Percentiles rank a stretch among this genome's conserved stretches.
Evolutionary conservation across 768 basidiomycete genomes (phyloP).

Genomic region (Amanita rubescens): DNA sequence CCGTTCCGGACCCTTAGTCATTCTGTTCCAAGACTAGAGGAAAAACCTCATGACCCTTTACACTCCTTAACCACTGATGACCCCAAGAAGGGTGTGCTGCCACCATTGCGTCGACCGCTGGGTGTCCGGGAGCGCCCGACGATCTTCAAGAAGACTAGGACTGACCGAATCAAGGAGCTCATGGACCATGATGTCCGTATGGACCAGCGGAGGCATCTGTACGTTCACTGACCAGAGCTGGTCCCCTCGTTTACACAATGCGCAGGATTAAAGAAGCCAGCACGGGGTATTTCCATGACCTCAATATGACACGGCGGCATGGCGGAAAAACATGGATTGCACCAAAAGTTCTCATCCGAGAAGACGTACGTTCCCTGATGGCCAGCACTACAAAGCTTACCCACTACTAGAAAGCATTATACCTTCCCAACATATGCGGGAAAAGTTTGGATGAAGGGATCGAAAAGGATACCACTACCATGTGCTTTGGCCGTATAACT

Average conservation of each 20-base stretch:
- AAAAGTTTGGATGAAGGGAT: constrained; percentile 50
- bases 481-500: constrained; percentile 71
- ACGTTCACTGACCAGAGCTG: constrained; percentile 14
- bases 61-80: not conserved
- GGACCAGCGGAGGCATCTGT: constrained; percentile 63
- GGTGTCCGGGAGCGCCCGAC: constrained; percentile 70
- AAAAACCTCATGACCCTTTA: not conserved
- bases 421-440: constrained; percentile 83
- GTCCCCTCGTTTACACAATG: not conserved
- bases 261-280: constrained; percentile 44
- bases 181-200: constrained; percentile 66
- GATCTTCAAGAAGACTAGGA: constrained; percentile 48
- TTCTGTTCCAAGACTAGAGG: not conserved
- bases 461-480: constrained; percentile 65
- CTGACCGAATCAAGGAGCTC: constrained; percentile 57
- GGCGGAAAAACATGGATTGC: constrained; percentile 97
- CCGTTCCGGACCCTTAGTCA: not conserved
- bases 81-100: constrained; percentile 19
- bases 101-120: constrained; percentile 54
- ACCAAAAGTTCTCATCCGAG: constrained; percentile 79
- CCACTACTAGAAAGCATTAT: constrained; percentile 71
- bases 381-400: constrained; percentile 6
- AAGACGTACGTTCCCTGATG: constrained; percentile 58
- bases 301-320: constrained; percentile 67
- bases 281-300: constrained; percentile 85